Evolutionary conservation across 768 basidiomycete species (phyloP), one percentile per base, ranked within the genome.

Genomic region (Amanita jacksonii): DNA sequence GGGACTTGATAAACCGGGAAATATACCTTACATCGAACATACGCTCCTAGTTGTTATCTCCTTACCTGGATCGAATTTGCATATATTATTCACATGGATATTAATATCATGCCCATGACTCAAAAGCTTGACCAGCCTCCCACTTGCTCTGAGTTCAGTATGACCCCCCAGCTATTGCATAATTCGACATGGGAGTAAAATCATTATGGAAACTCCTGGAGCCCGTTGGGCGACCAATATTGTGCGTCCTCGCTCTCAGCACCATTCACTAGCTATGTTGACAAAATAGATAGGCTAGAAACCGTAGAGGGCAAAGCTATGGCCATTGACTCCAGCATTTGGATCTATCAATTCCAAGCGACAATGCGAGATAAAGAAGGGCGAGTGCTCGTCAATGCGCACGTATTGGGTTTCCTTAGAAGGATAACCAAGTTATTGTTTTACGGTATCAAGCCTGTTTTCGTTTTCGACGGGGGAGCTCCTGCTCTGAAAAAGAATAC

Each of bases 311-410:
- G 91, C n/a, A 94, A 92, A 59, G 68, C 79, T 8, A 78, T 99
- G 66, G 96, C 96, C 2, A 98, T 99, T 45, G 96, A 99, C 63
- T 97, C 93, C 3, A 96, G 91, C 52, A 98, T 99, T 51, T 99
- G 96, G 96, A 81, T 99, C 43, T 99, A 99, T 62, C 96, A 99
- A 62, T 99, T 99, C 57, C 94, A 98, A 65, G 93, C 94, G 16
- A 97, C 96, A 7, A 97, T 98, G 93, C 79, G 96, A 18, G 93
- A 94, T 63, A 97, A 91, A 57, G 91, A 97, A 47, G 96, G 96
- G 20, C 79, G 81, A 18, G 87, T 76, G 9, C 66, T 99, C 34
- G 77, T 85, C 41, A 97, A 97, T 56, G 93, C 94, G 1, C 96
- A 97, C 63, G 81, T 99, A 12, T 66, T 98, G 34, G 92, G 94